phyloP scores from a whole-genome alignment of 768 basidiomycete species.

The Chalciporus piperatus region DNA sequence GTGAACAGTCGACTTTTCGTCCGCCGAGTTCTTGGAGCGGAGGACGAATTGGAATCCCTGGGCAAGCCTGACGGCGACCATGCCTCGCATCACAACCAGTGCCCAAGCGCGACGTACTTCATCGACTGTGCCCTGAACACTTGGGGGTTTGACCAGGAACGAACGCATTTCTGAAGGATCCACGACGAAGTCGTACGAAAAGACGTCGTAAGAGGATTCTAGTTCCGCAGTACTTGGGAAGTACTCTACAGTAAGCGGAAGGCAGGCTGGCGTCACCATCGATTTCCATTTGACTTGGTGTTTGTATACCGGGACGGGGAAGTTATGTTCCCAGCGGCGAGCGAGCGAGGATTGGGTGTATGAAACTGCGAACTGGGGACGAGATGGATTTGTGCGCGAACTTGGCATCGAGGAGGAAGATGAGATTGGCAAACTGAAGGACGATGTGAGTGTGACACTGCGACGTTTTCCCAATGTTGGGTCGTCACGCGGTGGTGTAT shows the following conservation, averaged over 20 bases:
- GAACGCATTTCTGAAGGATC: conserved; percentile 82
- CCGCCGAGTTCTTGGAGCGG: conserved; percentile 35
- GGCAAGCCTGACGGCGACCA: conserved; percentile 87
- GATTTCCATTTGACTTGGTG: conserved; percentile 92
- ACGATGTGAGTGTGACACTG: conserved; percentile 39
- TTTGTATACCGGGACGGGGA: conserved; percentile 68
- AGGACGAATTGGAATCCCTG: conserved; percentile 96
- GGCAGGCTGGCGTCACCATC: conserved; percentile 78
- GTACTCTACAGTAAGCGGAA: conserved; percentile 89
- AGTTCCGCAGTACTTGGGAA: conserved; percentile 77
- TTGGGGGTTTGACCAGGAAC: conserved; percentile 75
- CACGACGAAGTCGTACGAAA: conserved; percentile 86
- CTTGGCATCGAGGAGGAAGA: conserved; percentile 43
- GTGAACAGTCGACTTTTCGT: conserved; percentile 38
- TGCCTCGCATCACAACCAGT: conserved; percentile 81
- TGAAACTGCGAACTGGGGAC: conserved; percentile 53
- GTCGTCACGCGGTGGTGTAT: conserved; percentile 73
- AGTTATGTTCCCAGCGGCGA: conserved; percentile 85
- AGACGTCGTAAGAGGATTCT: conserved; percentile 73
- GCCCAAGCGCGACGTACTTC: conserved; percentile 70
- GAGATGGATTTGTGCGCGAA: conserved; percentile 63
- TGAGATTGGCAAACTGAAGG: conserved; percentile 39
- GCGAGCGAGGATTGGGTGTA: conserved; percentile 73
- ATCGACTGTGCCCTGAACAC: conserved; percentile 45
- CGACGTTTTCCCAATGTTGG: conserved; percentile 49